Base-by-base conservation (phyloP, 495 filamentous ascomycete species). In the Xylaria bambusicola region DNA sequence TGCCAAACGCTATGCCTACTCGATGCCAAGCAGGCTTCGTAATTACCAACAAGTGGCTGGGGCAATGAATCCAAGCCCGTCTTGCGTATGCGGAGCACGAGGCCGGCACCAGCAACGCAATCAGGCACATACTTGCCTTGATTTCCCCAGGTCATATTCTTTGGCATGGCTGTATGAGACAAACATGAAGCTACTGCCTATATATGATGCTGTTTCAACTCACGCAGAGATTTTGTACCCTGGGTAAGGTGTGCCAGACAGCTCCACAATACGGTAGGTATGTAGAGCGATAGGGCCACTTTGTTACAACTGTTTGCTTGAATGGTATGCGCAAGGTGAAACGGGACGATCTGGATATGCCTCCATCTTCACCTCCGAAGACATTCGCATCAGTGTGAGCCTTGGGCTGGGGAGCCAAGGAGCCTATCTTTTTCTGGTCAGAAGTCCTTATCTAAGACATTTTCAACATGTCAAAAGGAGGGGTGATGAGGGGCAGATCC, bases 11-110 rank as follows among this genome's bases (percentile, higher is more conserved):
- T 31, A 63, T 52, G 10, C 29, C 29, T 33, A 54, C 44, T 56
- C 46, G 41, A 53, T 59, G 70, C 70, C 70, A 71, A 72, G 67
- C 65, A 72, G 67, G 70, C 66, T 69, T 69, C 69, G 56, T 45
- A 59, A 63, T 62, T 64, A 48, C 50, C 33, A 7, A 24, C n/a
- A 8, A 53, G 51, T 29, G 36, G 36, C 51, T 24, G 51, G 23
- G 23, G 21, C 24, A 26, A 33, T 18, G 15, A 21, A 6, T 29
- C 55, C 29, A 49, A 41, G 35, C 33, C 57, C 61, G 67, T 62
- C 56, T 72, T 70, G 63, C 67, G 69, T 65, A 66, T 72, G 65
- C 67, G 62, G 66, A 62, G 59, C 66, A 27, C 65, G 51, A 60
- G 60, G 53, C 26, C 29, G n/a, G 36, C 53, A 47, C 52, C 3